Evolutionary conservation across 1,284 basidiomycete genomes (phyloP).

Genomic region (Apiotrichum akiyoshidainum): DNA sequence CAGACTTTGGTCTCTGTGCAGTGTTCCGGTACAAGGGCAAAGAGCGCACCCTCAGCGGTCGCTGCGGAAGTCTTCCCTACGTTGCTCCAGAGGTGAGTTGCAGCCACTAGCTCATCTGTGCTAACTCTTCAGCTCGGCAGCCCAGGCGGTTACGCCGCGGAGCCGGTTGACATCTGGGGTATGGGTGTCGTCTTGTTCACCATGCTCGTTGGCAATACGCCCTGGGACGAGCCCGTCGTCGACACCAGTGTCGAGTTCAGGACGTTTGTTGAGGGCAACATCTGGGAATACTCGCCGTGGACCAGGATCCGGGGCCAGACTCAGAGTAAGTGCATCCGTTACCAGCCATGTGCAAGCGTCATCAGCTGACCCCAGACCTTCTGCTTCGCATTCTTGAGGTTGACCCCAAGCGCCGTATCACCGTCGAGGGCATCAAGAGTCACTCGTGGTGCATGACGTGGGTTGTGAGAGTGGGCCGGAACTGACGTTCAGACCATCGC

Average conservation of each 20-base stretch:
- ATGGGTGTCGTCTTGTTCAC: conserved; percentile 95
- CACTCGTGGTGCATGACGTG: conserved; percentile 80
- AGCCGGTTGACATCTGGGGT: conserved; percentile 94
- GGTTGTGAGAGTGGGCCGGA: too few relatives aligned
- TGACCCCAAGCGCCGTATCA: conserved; percentile 67
- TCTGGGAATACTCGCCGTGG: conserved; percentile 81
- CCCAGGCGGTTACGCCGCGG: conserved; percentile 68
- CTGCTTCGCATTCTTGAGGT: conserved; percentile 70
- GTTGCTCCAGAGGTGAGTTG: conserved; percentile 79
- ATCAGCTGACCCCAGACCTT: conserved; percentile 56
- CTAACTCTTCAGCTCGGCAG: conserved; percentile 32
- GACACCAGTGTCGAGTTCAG: conserved; percentile 70
- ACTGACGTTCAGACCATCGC: conserved; percentile 37
- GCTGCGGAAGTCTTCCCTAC: conserved; percentile 93
- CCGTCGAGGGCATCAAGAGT: conserved; percentile 63
- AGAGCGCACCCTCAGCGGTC: conserved; percentile 70
- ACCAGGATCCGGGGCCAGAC: conserved; percentile 59
- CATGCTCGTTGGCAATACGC: conserved; percentile 87
- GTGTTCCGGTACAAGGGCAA: conserved; percentile 88
- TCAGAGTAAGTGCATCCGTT: neutral
- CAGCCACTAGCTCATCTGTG: neutral
- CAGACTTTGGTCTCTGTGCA: conserved; percentile 90
- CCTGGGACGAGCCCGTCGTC: conserved; percentile 91
- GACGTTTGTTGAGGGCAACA: conserved; percentile 70
- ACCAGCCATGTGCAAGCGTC: too few relatives aligned